Percentiles rank a stretch among this genome's conserved stretches.
These are phyloP conservation scores for Choiromyces venosus DNA, from an alignment of 495 filamentous ascomycete genomes.

Conservation along the genomic window DNA sequence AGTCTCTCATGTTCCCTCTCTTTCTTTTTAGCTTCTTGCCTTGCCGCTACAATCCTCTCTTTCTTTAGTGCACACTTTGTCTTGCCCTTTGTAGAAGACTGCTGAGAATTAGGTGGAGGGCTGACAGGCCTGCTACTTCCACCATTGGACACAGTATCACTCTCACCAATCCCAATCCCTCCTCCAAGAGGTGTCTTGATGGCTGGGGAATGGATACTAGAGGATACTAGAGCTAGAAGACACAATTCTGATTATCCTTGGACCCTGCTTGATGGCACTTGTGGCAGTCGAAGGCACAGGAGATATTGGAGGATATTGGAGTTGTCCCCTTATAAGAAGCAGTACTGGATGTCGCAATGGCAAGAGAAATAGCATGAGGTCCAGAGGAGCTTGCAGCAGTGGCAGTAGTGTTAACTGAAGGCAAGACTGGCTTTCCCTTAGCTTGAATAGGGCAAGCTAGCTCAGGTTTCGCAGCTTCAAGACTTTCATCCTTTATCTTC, in stretches of 20 bases:
- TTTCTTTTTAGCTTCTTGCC: constrained; percentile 37
- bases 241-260: constrained; percentile 33
- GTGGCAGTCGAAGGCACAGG: not conserved
- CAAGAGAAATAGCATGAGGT: no score
- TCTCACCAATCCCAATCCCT: constrained; percentile 11
- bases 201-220: not conserved
- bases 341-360: not conserved
- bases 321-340: no score
- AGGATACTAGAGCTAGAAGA: not conserved
- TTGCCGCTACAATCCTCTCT: constrained; percentile 65
- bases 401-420: no score
- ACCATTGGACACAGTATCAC: constrained; percentile 31
- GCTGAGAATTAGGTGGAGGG: constrained; percentile 1
- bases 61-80: constrained; percentile 90
- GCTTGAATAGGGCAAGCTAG: no score
- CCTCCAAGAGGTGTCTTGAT: constrained; percentile 15
- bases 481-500: no score
- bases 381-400: no score
- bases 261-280: constrained; percentile 1
- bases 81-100: constrained; percentile 46
- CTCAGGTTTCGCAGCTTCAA: constrained; percentile 41
- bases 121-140: no score
- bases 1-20: no score
- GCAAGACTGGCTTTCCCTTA: no score
- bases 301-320: no score